A percentile compares a stretch with the other conserved stretches of the same genome.
Conservation (phyloP, 192 early-diverging fungal species). For the Umbelopsis sp. region DNA sequence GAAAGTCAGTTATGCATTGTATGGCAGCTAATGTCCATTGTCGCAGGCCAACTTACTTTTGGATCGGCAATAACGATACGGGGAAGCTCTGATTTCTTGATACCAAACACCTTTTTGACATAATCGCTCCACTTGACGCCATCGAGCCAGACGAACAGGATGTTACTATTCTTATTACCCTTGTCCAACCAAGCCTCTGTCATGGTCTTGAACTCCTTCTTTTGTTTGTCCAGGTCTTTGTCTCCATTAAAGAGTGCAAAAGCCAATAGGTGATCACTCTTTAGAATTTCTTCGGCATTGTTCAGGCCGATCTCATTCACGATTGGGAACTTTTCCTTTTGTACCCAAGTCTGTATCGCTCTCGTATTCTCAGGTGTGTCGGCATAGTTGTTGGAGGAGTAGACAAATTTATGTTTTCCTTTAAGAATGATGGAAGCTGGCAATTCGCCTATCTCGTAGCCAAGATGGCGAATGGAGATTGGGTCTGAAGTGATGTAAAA, state of each 20-base stretch:
- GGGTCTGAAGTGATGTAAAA: constrained; percentile 45
- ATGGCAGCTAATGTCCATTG: not conserved
- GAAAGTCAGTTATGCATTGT: not conserved
- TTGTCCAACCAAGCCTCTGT: constrained; percentile 14
- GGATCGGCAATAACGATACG: constrained; percentile 29
- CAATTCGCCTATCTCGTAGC: constrained; percentile 16
- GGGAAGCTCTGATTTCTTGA: not conserved
- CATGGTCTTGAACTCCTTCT: not conserved
- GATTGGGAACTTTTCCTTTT: constrained; percentile 66
- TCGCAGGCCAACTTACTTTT: not conserved
- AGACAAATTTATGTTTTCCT: constrained; percentile 44
- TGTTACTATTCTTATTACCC: constrained; percentile 15
- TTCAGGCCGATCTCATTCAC: constrained; percentile 62
- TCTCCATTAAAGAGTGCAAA: constrained; percentile 60
- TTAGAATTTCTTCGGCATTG: constrained; percentile 71
- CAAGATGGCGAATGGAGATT: constrained; percentile 18
- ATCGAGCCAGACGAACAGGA: constrained; percentile 69
- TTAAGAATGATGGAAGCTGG: constrained; percentile 65
- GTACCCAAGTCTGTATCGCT: constrained; percentile 60
- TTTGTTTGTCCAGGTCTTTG: constrained; percentile 26
- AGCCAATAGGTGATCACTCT: constrained; percentile 62
- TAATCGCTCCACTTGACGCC: constrained; percentile 62
- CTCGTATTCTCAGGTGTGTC: constrained; percentile 35
- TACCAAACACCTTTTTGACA: constrained; percentile 54
- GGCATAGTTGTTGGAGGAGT: constrained; percentile 18